These are phyloP conservation scores for Yarrowia bubula DNA, from an alignment of 805 yeast species.

Conservation along the genomic window DNA sequence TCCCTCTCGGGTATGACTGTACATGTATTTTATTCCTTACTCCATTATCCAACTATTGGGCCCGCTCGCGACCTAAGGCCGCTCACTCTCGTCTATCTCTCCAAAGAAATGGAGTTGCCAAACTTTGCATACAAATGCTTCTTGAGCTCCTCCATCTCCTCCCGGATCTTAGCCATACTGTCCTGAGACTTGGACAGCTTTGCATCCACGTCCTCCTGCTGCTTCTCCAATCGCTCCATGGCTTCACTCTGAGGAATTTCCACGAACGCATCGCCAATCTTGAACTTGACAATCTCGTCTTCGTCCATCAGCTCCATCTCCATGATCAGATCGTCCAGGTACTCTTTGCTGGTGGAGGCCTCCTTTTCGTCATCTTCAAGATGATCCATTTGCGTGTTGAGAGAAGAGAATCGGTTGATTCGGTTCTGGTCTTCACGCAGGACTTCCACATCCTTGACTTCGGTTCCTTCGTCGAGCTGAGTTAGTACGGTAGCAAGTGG, in stretches of 20 bases:
- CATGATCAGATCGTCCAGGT: slow-evolving; percentile 76
- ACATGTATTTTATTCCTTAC: no score
- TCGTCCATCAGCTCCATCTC: slow-evolving; percentile 83
- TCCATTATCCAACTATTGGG: neutral
- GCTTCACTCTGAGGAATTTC: slow-evolving; percentile 65
- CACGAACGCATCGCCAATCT: slow-evolving; percentile 78
- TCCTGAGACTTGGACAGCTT: slow-evolving; percentile 49
- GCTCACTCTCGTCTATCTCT: slow-evolving; percentile 41
- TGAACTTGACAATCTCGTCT: slow-evolving; percentile 52
- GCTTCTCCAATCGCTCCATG: slow-evolving; percentile 63
- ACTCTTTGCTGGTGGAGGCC: slow-evolving; percentile 71
- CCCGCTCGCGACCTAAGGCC: neutral
- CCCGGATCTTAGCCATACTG: slow-evolving; percentile 52
- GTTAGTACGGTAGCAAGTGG: neutral
- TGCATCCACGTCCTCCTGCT: slow-evolving; percentile 52
- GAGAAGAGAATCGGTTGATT: slow-evolving; percentile 83
- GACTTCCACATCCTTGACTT: slow-evolving; percentile 48
- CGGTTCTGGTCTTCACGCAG: slow-evolving; percentile 82
- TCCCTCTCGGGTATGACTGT: no score
- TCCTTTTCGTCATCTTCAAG: slow-evolving; percentile 50
- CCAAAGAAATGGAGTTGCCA: slow-evolving; percentile 85
- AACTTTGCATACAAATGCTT: slow-evolving; percentile 79
- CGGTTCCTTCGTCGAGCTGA: slow-evolving; percentile 31
- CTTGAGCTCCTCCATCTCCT: slow-evolving; percentile 60
- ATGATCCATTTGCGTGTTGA: slow-evolving; percentile 68